These are phyloP conservation scores for Cercospora zeina DNA, from an alignment of 2,329 filamentous ascomycete species.

Conservation along the genomic window DNA sequence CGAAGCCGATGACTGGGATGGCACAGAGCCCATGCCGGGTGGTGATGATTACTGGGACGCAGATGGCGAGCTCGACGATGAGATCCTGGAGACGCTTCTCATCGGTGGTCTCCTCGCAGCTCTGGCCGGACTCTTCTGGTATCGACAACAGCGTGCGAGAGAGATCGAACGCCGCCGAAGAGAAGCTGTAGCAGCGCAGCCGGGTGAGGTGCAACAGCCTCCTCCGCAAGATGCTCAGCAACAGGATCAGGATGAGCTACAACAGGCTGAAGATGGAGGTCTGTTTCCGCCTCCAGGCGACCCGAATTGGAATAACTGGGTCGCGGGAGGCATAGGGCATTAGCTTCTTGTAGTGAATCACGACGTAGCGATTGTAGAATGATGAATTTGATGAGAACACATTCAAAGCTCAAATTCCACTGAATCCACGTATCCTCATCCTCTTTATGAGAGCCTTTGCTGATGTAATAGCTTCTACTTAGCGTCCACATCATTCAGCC, in stretches of 20 bases:
- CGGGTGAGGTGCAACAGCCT: slow-evolving; percentile 29
- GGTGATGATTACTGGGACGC: slow-evolving; percentile 60
- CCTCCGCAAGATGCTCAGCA: slow-evolving; percentile 41
- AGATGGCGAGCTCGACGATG: slow-evolving; percentile 64
- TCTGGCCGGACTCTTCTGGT: slow-evolving; percentile 77
- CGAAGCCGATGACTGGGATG: slow-evolving; percentile 48
- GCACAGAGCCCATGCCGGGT: slow-evolving; percentile 51
- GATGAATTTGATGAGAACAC: slow-evolving; percentile 6
- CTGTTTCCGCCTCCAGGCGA: slow-evolving; percentile 67
- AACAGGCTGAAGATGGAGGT: slow-evolving; percentile 51
- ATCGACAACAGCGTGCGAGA: slow-evolving; percentile 67
- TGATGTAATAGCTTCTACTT: slow-evolving; percentile 55
- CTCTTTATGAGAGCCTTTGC: slow-evolving; percentile 55
- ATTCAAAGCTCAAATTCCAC: slow-evolving; percentile 9
- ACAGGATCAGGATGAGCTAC: slow-evolving; percentile 43
- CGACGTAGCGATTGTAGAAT: slow-evolving; percentile 3
- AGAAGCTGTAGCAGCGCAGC: slow-evolving; percentile 44
- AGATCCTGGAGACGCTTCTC: slow-evolving; percentile 78
- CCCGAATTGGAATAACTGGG: slow-evolving; percentile 68
- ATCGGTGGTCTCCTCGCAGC: slow-evolving; percentile 76
- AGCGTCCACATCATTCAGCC: slow-evolving; percentile 60
- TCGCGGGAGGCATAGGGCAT: slow-evolving; percentile 66
- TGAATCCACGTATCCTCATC: slow-evolving; percentile 57
- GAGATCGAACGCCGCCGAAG: slow-evolving; percentile 47
- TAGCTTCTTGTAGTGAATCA: slow-evolving; percentile 30